Evolutionary conservation across 768 basidiomycete species (phyloP).

Genomic region (Leccinum subtestaceum): DNA sequence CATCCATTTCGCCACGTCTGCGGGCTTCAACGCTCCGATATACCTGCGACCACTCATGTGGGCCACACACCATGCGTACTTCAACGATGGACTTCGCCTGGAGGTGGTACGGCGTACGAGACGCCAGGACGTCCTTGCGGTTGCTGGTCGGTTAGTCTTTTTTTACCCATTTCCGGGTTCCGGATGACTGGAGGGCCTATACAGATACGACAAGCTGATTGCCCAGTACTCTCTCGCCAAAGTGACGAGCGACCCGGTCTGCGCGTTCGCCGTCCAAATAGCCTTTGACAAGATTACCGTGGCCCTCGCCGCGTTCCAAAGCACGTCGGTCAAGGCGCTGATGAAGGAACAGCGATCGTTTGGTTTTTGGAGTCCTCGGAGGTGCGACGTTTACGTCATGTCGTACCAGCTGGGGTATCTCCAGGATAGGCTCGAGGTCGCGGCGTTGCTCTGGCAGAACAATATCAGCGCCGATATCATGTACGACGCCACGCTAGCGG

Average conservation of each 20-base stretch:
- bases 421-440: constrained; percentile 75
- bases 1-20: constrained; percentile 53
- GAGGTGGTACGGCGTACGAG: constrained; percentile 71
- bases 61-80: constrained; percentile 58
- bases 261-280: constrained; percentile 75
- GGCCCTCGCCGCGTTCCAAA: constrained; percentile 67
- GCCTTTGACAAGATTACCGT: constrained; percentile 75
- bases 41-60: constrained; percentile 75
- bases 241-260: constrained; percentile 49
- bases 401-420: constrained; percentile 75
- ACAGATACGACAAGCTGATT: constrained; percentile 74
- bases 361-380: constrained; percentile 85
- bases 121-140: constrained; percentile 67
- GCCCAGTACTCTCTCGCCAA: constrained; percentile 55
- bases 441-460: constrained; percentile 73
- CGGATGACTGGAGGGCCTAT: not conserved
- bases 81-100: constrained; percentile 72
- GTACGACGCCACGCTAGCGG: constrained; percentile 73
- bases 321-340: constrained; percentile 59
- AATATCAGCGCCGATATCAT: constrained; percentile 84
- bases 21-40: constrained; percentile 63
- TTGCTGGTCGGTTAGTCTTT: constrained; percentile 67
- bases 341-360: constrained; percentile 81
- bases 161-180: not conserved
- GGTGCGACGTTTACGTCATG: constrained; percentile 84